Evolutionary conservation across 1,284 basidiomycete species (phyloP), one percentile per base, ranked within the genome.

Genomic region (Cutaneotrichosporon dermatis): DNA sequence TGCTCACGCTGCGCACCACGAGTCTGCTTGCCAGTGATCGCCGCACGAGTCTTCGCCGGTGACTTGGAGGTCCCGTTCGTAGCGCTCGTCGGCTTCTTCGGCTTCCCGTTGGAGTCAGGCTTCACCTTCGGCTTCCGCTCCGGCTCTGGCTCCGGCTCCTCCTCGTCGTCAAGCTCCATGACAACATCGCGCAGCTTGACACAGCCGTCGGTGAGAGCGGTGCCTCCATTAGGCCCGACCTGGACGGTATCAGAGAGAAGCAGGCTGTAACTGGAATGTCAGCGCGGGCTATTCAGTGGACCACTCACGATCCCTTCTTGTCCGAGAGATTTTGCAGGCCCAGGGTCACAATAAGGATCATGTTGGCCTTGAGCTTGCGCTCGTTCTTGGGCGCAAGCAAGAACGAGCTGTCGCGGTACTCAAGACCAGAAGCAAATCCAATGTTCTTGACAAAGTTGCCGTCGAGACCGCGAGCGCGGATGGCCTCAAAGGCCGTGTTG

Each of bases 371-470:
- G 56, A 98, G 75, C 37, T 80, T 79, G 11, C 88, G 85, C 9
- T 78, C 80, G 70, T 90, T 94, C 80, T 97, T 98, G 10, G 86
- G 68, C 3, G 86, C 88, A 41, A 98, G 81, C 2, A 93, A 80
- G 73, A 92, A 96, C 0, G 86, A 82, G 9, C 88, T 86, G 74
- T 99, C 95, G 39, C 94, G 86, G 79, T 95, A 97, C 76, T 98
- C 95, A 73, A 97, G 85, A 10, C 92, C 92, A 74, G 87, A 94
- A 35, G 87, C 90, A 76, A 95, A 96, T 6, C 95, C 95, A 54
- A 93, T 80, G 66, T 86, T 92, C 81, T 97, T 99, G 49, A 88
- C 86, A 61, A 98, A 90, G 64, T 88, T 78, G 66, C 86, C 86
- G 63, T 91, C 90, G 2, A 98, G 79, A 42, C 90, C 88, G 75